A percentile compares a stretch with the other conserved stretches of the same genome.
Evolutionary conservation across 1,284 basidiomycete species (phyloP).

Genomic region (Apiotrichum sp.): DNA sequence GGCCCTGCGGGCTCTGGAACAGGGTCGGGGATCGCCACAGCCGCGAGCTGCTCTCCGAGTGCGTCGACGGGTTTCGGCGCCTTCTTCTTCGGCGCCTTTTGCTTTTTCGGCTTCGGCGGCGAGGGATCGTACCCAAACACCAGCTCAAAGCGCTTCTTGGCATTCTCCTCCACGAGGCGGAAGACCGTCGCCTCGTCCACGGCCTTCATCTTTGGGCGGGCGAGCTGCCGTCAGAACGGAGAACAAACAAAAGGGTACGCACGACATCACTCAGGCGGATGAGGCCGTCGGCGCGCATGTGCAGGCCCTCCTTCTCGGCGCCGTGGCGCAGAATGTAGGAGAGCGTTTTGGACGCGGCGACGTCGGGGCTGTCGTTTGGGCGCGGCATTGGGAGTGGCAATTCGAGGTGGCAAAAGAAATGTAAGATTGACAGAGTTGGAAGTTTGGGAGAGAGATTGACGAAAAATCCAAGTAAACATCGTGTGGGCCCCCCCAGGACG

Average conservation of each 20-base stretch:
- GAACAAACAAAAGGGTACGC: slow-evolving; percentile 38
- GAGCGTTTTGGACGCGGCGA: slow-evolving; percentile 65
- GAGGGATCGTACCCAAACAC: slow-evolving; percentile 54
- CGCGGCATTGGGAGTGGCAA: slow-evolving; percentile 30
- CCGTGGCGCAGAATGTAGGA: slow-evolving; percentile 81
- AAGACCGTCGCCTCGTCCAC: slow-evolving; percentile 59
- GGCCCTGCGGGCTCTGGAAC: background rate
- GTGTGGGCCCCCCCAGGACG: background rate
- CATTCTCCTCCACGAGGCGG: slow-evolving; percentile 65
- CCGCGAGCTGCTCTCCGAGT: background rate
- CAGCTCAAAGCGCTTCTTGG: slow-evolving; percentile 71
- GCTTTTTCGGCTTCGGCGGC: slow-evolving; percentile 31
- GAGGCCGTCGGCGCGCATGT: slow-evolving; percentile 72
- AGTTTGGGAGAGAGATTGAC: too few relatives aligned
- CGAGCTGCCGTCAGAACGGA: slow-evolving; percentile 47
- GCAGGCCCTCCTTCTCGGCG: slow-evolving; percentile 64
- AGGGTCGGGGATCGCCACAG: background rate
- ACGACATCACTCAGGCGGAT: slow-evolving; percentile 68
- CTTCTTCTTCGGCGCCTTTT: slow-evolving; percentile 20
- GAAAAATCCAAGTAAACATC: too few relatives aligned
- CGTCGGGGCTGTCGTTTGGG: slow-evolving; percentile 48
- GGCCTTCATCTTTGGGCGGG: slow-evolving; percentile 53
- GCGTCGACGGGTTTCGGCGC: slow-evolving; percentile 4
- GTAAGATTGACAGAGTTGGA: background rate
- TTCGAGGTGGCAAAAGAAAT: background rate